These are phyloP conservation scores for Graphilbum sp. DNA, from an alignment of 2,329 filamentous ascomycete species.

Conservation along the genomic window DNA sequence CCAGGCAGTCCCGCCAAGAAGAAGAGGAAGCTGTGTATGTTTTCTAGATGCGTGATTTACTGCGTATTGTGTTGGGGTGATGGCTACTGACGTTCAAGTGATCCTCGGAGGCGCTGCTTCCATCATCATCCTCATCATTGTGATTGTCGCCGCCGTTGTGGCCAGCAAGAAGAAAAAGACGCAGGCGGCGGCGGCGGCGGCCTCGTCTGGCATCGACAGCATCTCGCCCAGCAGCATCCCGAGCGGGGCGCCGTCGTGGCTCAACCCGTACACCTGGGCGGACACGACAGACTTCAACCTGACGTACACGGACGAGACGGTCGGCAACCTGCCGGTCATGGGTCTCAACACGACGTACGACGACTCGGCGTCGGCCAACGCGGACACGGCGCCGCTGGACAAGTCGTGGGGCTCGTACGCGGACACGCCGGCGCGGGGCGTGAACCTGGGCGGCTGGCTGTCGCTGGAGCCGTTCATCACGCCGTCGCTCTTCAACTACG, in stretches of 20 bases:
- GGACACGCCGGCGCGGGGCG: slow-evolving; percentile 64
- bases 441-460: slow-evolving; percentile 90
- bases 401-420: slow-evolving; percentile 63
- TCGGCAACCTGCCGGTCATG: slow-evolving; percentile 83
- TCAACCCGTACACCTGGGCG: slow-evolving; percentile 86
- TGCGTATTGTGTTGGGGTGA: too few species aligned
- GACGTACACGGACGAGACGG: slow-evolving; percentile 72
- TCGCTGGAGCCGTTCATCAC: slow-evolving; percentile 91
- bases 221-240: slow-evolving; percentile 43
- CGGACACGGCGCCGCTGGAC: slow-evolving; percentile 61
- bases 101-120: slow-evolving; percentile 35
- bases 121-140: slow-evolving; percentile 46
- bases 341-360: slow-evolving; percentile 76
- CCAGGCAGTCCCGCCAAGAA: slow-evolving; percentile 22
- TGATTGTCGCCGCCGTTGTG: slow-evolving; percentile 51
- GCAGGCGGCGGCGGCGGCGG: slow-evolving; percentile 7
- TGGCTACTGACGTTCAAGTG: slow-evolving; percentile 19
- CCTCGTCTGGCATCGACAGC: slow-evolving; percentile 28
- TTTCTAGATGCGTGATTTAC: too few species aligned
- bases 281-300: slow-evolving; percentile 85
- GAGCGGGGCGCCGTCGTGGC: slow-evolving; percentile 49
- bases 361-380: slow-evolving; percentile 63
- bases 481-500: slow-evolving; percentile 68
- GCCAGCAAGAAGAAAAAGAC: slow-evolving; percentile 40
- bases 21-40: slow-evolving; percentile 45